These are phyloP conservation scores for Phaeosphaeria sp. DNA, from an alignment of 2,329 filamentous ascomycete species.

Conservation along the genomic window DNA sequence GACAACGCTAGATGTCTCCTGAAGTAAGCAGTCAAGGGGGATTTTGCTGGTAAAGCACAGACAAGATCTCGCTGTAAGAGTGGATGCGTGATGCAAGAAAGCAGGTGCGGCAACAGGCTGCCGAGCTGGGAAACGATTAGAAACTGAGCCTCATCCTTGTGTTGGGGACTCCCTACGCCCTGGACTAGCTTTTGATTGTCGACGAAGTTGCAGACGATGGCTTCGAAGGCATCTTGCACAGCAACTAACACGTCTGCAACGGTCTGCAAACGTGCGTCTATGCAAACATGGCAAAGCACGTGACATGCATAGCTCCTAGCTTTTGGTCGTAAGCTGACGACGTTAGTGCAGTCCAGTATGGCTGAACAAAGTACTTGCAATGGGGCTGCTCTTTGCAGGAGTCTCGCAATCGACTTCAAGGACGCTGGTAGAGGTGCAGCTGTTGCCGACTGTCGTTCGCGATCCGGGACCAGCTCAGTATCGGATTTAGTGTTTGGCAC, in stretches of 20 bases:
- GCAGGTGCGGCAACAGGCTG: slow-evolving; percentile 31
- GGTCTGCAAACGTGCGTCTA: slow-evolving; percentile 41
- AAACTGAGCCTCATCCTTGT: slow-evolving; percentile 18
- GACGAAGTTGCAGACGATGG: slow-evolving; percentile 36
- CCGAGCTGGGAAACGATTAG: slow-evolving; percentile 35
- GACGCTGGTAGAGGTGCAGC: slow-evolving; percentile 24
- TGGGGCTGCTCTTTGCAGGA: slow-evolving; percentile 35
- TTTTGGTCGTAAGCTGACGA: slow-evolving; percentile 27
- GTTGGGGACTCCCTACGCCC: slow-evolving; percentile 25
- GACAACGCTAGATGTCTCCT: slow-evolving; percentile 71
- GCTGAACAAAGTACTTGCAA: slow-evolving; percentile 20
- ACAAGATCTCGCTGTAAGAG: slow-evolving; percentile 66
- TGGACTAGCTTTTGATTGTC: slow-evolving; percentile 27
- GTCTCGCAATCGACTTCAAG: slow-evolving; percentile 26
- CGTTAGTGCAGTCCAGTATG: slow-evolving; percentile 7
- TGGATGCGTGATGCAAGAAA: slow-evolving; percentile 52
- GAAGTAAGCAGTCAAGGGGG: slow-evolving; percentile 63
- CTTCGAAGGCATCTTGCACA: slow-evolving; percentile 43
- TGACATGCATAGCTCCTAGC: slow-evolving; percentile 30
- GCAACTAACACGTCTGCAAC: slow-evolving; percentile 21
- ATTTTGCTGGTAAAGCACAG: slow-evolving; percentile 63
- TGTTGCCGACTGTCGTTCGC: slow-evolving; percentile 12
- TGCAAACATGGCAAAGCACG: slow-evolving; percentile 36
- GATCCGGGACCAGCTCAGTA: slow-evolving; percentile 10
- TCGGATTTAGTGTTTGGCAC: slow-evolving; percentile 7